Evolutionary conservation across 345 rosid species (phyloP), one percentile per base, ranked within the genome.

Genomic region (Populus nigra): DNA sequence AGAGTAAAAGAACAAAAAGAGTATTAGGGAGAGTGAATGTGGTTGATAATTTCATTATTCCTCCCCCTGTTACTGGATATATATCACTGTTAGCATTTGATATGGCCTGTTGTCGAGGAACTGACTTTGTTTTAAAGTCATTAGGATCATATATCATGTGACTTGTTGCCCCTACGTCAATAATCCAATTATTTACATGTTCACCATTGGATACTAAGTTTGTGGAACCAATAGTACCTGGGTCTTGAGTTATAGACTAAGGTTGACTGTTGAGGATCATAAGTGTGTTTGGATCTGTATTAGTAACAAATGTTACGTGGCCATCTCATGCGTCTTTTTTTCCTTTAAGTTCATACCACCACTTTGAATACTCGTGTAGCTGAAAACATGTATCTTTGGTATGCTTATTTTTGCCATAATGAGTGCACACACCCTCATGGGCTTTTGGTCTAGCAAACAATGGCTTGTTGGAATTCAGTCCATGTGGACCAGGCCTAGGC

Each of bases 371-470:
- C 1, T 18, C 7, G 0, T 49, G 22, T 49, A 49, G 22, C 0
- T 49, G 0, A 49, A 49, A 49, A 49, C 57, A 50, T 0, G 20
- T 49, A 16, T 17, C 2, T 50, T 50, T 50, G 6, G 8, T 50
- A 2, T 16, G 57, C 6, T 50, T 50, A 17, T 17, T 50, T 50
- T 1, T 6, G 0, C 6, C 22, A 50, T 6, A 50, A 50, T 50
- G 22, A 0, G 3, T 50, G 8, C 57, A 50, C 2, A 2, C 2
- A 0, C n/a, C 8, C 3, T 50, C 1, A 0, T 50, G 9, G 57
- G 3, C 1, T 18, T 50, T 50, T 0, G 9, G n/a, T 0, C 3
- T 50, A 0, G 0, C 0, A 50, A 50, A 50, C 18, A 5, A 15
- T 1, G 4, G 0, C 4, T 8, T 5, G 8, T 0, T 50, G 8